A percentile compares a stretch with the other conserved stretches of the same genome.
These are phyloP conservation scores for Magnaporthiopsis incrustans DNA, from an alignment of 2,329 filamentous ascomycete species.

Conservation along the genomic window DNA sequence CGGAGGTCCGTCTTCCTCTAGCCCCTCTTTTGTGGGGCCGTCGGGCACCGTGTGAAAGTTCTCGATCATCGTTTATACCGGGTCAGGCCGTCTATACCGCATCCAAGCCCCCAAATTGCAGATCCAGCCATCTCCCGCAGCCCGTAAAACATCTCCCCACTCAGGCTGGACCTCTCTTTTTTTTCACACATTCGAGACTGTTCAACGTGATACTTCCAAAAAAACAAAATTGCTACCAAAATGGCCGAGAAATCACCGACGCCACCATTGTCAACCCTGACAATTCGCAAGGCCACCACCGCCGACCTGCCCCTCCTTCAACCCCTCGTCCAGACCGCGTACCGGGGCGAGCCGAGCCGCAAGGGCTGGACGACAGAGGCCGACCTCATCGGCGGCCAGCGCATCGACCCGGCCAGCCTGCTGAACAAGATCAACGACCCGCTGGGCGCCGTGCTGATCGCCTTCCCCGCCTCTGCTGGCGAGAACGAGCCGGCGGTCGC, in stretches of 20 bases:
- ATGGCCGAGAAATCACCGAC: neutral
- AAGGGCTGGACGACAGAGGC: conserved; percentile 40
- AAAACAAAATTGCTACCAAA: neutral
- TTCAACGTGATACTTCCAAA: neutral
- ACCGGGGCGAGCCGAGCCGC: conserved; percentile 32
- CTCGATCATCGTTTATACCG: neutral
- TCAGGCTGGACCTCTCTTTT: no score
- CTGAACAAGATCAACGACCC: conserved; percentile 31
- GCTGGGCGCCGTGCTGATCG: conserved; percentile 28
- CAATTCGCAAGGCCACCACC: conserved; percentile 26
- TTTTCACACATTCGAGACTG: neutral
- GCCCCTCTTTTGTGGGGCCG: no score
- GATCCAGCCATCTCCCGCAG: neutral
- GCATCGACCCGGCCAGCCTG: conserved; percentile 31
- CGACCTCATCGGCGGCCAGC: conserved; percentile 32
- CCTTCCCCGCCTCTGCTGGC: conserved; percentile 22
- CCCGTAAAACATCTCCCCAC: neutral
- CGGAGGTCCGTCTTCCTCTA: no score
- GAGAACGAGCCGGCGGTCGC: conserved; percentile 21
- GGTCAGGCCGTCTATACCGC: neutral
- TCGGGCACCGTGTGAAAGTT: no score
- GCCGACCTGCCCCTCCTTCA: conserved; percentile 25
- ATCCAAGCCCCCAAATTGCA: neutral
- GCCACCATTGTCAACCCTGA: conserved; percentile 14
- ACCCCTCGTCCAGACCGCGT: conserved; percentile 33